Percentiles rank a stretch among this genome's conserved stretches.
Conservation (phyloP, 2,329 filamentous ascomycete species). For the Exophiala xenobiotica region DNA sequence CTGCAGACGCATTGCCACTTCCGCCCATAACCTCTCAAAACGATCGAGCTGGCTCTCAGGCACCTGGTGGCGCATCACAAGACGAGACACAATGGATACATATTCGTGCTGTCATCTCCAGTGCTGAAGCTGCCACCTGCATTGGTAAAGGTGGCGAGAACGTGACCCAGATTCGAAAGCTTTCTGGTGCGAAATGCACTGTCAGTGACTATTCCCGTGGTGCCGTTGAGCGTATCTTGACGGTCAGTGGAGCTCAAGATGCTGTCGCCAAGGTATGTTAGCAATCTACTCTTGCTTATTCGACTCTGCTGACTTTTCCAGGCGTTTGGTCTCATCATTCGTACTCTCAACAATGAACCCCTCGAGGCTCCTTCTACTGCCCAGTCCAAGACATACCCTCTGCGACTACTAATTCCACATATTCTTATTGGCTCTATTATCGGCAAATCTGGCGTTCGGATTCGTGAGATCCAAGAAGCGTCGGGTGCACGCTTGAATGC, state of each 20-base stretch:
- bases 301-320: constrained; percentile 42
- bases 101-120: constrained; percentile 94
- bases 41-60: constrained; percentile 48
- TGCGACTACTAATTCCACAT: constrained; percentile 91
- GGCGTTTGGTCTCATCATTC: constrained; percentile 97
- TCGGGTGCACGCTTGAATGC: constrained; percentile 95
- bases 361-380: constrained; percentile 83
- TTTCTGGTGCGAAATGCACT: constrained; percentile 96
- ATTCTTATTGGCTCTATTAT: constrained; percentile 98
- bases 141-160: constrained; percentile 99
- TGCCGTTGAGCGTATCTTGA: constrained; percentile 94
- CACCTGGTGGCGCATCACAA: constrained; percentile 54
- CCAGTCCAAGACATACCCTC: constrained; percentile 94
- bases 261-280: constrained; percentile 84
- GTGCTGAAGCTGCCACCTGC: constrained; percentile 92
- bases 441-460: constrained; percentile 91
- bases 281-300: constrained; percentile 18
- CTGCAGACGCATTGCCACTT: constrained; percentile 58
- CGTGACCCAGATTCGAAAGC: constrained; percentile 90
- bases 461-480: constrained; percentile 97
- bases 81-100: constrained; percentile 98
- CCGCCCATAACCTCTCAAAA: constrained; percentile 57
- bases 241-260: constrained; percentile 93
- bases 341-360: constrained; percentile 95
- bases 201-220: constrained; percentile 98